A percentile compares a stretch with the other conserved stretches of the same genome.
Evolutionary conservation across 192 early-diverging fungal genomes (phyloP).

Genomic region (Paraglomus occultum): DNA sequence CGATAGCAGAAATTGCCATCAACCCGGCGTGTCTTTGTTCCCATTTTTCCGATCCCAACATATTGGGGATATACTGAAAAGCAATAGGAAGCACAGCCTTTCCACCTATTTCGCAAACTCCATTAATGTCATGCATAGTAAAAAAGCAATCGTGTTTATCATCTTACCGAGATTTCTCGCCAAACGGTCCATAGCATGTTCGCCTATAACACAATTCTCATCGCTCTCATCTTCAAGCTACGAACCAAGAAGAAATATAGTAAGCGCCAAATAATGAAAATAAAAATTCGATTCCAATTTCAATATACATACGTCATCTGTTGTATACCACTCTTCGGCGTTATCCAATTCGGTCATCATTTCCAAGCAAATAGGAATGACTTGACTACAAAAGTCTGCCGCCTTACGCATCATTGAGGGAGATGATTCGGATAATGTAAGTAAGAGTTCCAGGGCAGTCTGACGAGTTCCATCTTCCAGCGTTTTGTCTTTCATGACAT

Average conservation of each 20-base stretch:
- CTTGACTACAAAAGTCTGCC: conserved; percentile 66
- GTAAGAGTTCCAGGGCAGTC: conserved; percentile 86
- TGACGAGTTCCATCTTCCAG: conserved; percentile 85
- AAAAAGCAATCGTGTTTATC: not conserved
- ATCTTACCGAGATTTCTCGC: conserved; percentile 64
- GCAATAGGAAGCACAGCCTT: conserved; percentile 84
- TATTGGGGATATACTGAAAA: conserved; percentile 85
- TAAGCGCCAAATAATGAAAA: not conserved
- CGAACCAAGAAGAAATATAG: conserved; percentile 10
- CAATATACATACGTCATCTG: conserved; percentile 62
- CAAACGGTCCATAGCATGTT: conserved; percentile 95
- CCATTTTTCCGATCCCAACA: conserved; percentile 87
- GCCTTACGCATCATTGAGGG: conserved; percentile 92
- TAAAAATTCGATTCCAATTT: not conserved
- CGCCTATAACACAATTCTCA: conserved; percentile 84
- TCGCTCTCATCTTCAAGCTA: conserved; percentile 87
- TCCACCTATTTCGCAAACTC: conserved; percentile 53
- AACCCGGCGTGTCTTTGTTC: conserved; percentile 87
- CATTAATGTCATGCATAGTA: not conserved
- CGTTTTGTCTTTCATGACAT: conserved; percentile 75
- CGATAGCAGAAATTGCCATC: conserved; percentile 93
- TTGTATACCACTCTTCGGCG: conserved; percentile 84
- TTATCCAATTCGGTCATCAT: conserved; percentile 97
- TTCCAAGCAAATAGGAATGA: conserved; percentile 87
- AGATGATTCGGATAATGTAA: conserved; percentile 86